phyloP scores from a whole-genome alignment of 2,329 filamentous ascomycete species.

The Sporothrix pallida region DNA sequence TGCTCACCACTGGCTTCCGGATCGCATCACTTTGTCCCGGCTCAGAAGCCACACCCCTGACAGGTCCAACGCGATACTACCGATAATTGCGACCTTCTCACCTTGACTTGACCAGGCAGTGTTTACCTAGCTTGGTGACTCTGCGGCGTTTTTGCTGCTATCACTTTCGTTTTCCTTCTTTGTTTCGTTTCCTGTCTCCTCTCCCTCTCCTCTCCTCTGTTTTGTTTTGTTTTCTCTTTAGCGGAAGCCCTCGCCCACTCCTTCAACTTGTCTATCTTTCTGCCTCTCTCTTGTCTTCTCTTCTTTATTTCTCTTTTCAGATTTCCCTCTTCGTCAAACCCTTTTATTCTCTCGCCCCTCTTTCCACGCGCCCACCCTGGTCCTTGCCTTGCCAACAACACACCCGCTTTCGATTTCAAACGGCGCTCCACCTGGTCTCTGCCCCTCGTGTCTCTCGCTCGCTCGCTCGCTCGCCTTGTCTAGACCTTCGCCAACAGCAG shows the following conservation, averaged over 20 bases:
- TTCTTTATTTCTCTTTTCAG: background rate
- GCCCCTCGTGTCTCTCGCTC: conserved; percentile 28
- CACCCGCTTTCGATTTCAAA: conserved; percentile 13
- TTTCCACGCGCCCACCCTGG: conserved; percentile 18
- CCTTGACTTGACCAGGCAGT: conserved; percentile 14
- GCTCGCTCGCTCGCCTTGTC: conserved; percentile 16
- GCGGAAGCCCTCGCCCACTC: background rate
- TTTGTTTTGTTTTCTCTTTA: background rate
- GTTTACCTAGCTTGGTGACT: background rate
- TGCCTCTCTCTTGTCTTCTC: background rate
- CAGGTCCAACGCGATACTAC: conserved; percentile 29
- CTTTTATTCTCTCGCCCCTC: conserved; percentile 2
- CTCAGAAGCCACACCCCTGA: conserved; percentile 25
- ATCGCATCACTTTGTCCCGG: conserved; percentile 27
- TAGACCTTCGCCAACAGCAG: conserved; percentile 25
- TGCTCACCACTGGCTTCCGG: background rate
- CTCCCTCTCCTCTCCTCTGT: background rate
- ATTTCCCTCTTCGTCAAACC: background rate
- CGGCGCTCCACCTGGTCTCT: background rate
- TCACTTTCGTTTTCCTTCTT: conserved; percentile 8
- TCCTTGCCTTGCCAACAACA: conserved; percentile 20
- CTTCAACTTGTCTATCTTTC: background rate
- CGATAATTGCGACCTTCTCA: conserved; percentile 20
- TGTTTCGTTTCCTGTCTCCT: background rate
- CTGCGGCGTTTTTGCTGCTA: background rate